Evolutionary conservation across 495 filamentous ascomycete genomes (phyloP).

Genomic region (Pyronema omphalodes): DNA sequence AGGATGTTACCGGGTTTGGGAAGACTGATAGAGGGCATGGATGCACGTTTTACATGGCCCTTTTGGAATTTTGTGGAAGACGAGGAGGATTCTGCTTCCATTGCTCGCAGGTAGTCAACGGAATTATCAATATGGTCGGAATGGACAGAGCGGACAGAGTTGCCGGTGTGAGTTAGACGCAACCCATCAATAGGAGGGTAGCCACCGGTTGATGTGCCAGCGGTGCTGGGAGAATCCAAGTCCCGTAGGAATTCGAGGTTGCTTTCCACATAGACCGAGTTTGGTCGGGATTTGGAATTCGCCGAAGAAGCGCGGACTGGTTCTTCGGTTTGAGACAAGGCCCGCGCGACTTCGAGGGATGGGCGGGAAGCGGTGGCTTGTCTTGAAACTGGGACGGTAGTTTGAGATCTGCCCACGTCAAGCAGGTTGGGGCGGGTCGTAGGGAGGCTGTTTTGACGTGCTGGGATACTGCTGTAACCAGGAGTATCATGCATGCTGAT

Average conservation of each 20-base stretch:
- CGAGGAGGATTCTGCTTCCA: conserved; percentile 50
- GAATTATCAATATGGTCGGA: conserved; percentile 51
- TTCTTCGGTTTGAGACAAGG: conserved; percentile 19
- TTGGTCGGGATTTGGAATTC: conserved; percentile 43
- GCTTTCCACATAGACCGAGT: conserved; percentile 60
- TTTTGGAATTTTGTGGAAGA: conserved; percentile 31
- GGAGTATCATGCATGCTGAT: conserved; percentile 14
- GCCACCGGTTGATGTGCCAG: conserved; percentile 7
- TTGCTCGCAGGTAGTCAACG: conserved; percentile 67
- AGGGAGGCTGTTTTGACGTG: neutral
- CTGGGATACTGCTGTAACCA: conserved; percentile 1
- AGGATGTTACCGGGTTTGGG: conserved; percentile 48
- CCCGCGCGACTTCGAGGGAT: conserved; percentile 58
- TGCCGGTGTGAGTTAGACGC: conserved; percentile 9
- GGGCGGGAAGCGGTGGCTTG: conserved; percentile 52
- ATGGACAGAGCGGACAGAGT: conserved; percentile 32
- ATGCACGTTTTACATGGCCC: conserved; percentile 65
- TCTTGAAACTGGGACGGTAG: conserved; percentile 21
- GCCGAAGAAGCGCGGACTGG: conserved; percentile 44
- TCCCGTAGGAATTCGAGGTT: conserved; percentile 60
- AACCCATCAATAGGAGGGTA: neutral
- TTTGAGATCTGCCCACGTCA: conserved; percentile 31
- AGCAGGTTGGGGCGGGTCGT: conserved; percentile 27
- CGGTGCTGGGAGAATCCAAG: conserved; percentile 20
- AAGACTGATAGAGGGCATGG: conserved; percentile 56